phyloP scores from a whole-genome alignment of 768 basidiomycete genomes.

The Mycena sanguinolenta region DNA sequence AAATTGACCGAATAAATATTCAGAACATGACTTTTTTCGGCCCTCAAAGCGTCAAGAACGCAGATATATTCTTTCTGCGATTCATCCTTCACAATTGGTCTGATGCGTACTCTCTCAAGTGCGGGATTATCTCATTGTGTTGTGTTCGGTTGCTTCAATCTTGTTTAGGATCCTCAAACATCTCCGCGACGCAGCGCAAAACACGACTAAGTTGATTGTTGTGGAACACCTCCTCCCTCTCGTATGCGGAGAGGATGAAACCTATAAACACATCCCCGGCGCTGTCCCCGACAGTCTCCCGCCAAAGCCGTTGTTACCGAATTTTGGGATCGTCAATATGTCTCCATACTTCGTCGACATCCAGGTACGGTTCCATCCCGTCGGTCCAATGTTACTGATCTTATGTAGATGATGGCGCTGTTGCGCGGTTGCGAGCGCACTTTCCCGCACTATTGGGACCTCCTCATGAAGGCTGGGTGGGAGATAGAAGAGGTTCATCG shows the following conservation, averaged over 20 bases:
- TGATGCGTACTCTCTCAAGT: slow-evolving; percentile 1
- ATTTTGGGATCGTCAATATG: not conserved
- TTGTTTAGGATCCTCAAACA: slow-evolving; percentile 7
- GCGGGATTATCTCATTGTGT: too few species aligned
- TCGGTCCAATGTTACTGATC: too few species aligned
- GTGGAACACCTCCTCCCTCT: not conserved
- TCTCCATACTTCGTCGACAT: slow-evolving; percentile 19
- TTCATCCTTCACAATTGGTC: slow-evolving; percentile 46
- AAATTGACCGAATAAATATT: not conserved
- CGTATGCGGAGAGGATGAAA: not conserved
- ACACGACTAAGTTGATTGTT: slow-evolving; percentile 3
- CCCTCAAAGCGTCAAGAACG: slow-evolving; percentile 2
- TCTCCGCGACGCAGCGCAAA: slow-evolving; percentile 10
- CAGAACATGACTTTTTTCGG: slow-evolving; percentile 51
- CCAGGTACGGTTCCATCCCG: slow-evolving; percentile 7
- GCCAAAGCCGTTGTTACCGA: slow-evolving; percentile 20
- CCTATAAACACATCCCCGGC: slow-evolving; percentile 8
- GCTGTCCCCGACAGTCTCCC: not conserved
- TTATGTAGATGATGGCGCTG: slow-evolving; percentile 22
- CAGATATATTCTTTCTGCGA: slow-evolving; percentile 10
- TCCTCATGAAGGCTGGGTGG: slow-evolving; percentile 20
- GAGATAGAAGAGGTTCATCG: slow-evolving; percentile 20
- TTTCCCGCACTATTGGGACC: slow-evolving; percentile 7
- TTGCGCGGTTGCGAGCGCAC: slow-evolving; percentile 24
- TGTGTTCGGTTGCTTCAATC: not conserved